These are phyloP conservation scores for Cydonia oblonga DNA, from an alignment of 331 rosid genomes.

Conservation along the genomic window DNA sequence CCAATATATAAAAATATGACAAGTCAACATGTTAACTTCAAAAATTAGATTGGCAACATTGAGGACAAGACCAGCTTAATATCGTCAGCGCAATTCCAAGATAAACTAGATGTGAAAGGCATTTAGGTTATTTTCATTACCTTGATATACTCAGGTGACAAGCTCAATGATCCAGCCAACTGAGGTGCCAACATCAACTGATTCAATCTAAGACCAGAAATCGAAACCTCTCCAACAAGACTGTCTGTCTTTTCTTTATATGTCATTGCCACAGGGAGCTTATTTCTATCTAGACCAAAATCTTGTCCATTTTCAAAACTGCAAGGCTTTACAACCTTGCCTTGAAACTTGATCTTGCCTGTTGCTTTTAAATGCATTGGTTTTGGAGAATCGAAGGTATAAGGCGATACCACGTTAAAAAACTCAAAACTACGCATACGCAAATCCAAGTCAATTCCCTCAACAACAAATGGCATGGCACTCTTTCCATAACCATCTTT, in stretches of 20 bases:
- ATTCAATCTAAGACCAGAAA: conserved; percentile 81
- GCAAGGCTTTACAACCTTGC: conserved; percentile 52
- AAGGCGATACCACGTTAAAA: conserved; percentile 55
- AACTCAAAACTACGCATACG: conserved; percentile 81
- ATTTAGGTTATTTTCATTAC: conserved; percentile 23
- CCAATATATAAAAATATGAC: neutral
- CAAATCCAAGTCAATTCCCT: conserved; percentile 73
- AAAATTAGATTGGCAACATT: neutral
- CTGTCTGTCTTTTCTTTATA: conserved; percentile 31
- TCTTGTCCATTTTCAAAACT: conserved; percentile 29
- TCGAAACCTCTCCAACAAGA: conserved; percentile 67
- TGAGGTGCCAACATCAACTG: conserved; percentile 90
- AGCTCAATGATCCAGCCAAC: conserved; percentile 55
- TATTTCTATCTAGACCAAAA: conserved; percentile 24
- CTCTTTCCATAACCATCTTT: conserved; percentile 30
- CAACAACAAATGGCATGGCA: conserved; percentile 43
- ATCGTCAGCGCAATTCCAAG: neutral
- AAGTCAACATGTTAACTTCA: neutral
- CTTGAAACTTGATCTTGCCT: conserved; percentile 79
- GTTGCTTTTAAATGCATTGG: conserved; percentile 74
- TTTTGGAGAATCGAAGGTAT: conserved; percentile 67
- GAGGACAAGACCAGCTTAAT: neutral
- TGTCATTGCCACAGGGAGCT: conserved; percentile 20
- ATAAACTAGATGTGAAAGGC: neutral
- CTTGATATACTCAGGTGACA: conserved; percentile 61